Conservation (phyloP, 306 rosid species). For the Canavalia gladiata region DNA sequence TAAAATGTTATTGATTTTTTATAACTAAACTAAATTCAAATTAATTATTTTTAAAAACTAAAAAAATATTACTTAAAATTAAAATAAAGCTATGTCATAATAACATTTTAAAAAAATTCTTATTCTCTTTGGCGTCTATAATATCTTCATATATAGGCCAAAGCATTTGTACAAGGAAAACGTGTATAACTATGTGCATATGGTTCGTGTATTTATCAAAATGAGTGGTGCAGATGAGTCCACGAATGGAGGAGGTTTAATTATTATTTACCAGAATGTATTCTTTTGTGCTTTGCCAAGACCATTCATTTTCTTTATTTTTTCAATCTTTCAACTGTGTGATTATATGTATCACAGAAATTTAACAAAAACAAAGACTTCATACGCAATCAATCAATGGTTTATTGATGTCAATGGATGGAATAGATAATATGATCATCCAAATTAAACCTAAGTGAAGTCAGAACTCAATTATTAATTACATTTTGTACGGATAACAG, state of each 20-base stretch:
- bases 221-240: neutral
- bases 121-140: neutral
- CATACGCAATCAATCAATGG: neutral
- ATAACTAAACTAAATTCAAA: neutral
- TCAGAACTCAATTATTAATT: slow-evolving; percentile 25
- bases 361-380: slow-evolving; percentile 1
- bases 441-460: neutral
- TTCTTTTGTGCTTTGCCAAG: neutral
- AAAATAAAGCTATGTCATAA: too few species aligned
- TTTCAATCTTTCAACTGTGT: slow-evolving; percentile 36
- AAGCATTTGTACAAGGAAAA: neutral
- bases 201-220: neutral
- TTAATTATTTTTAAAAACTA: too few species aligned
- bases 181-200: neutral
- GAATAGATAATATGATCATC: neutral
- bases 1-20: too few species aligned
- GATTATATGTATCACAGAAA: slow-evolving; percentile 34
- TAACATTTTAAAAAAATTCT: too few species aligned
- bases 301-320: slow-evolving; percentile 21
- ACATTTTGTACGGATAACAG: neutral
- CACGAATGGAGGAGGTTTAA: slow-evolving; percentile 26
- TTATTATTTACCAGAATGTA: slow-evolving; percentile 41
- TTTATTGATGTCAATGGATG: slow-evolving; percentile 15
- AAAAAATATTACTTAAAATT: too few species aligned
- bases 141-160: neutral